These are phyloP conservation scores for Oidium heveae DNA, from an alignment of 2,329 filamentous ascomycete genomes.

Conservation along the genomic window DNA sequence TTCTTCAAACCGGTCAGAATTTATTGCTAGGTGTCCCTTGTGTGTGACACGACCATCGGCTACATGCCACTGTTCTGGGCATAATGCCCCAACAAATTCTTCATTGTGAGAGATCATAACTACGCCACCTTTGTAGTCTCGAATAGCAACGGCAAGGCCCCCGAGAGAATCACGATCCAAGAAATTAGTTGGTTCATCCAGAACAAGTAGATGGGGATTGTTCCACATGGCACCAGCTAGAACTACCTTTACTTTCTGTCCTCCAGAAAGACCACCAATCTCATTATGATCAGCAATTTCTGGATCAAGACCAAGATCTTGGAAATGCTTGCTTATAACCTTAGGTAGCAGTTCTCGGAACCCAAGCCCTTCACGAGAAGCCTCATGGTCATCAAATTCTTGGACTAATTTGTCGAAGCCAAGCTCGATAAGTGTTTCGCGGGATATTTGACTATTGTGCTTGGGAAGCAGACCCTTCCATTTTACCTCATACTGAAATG, in stretches of 20 bases:
- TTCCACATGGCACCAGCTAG: conserved; percentile 95
- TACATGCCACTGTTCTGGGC: conserved; percentile 91
- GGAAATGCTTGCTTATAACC: conserved; percentile 92
- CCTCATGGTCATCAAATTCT: conserved; percentile 96
- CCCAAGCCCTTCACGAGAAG: conserved; percentile 90
- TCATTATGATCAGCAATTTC: conserved; percentile 99
- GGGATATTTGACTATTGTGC: conserved; percentile 75
- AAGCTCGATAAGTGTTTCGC: conserved; percentile 64
- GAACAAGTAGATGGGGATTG: conserved; percentile 87
- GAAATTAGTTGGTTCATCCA: conserved; percentile 98
- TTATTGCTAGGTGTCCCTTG: conserved; percentile 50
- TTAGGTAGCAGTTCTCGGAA: conserved; percentile 85
- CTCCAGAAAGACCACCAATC: conserved; percentile 84
- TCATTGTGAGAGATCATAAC: conserved; percentile 99
- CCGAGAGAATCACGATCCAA: conserved; percentile 93
- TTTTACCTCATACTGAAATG: conserved; percentile 95
- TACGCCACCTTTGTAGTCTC: conserved; percentile 93
- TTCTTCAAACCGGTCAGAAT: conserved; percentile 72
- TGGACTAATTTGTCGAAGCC: conserved; percentile 88
- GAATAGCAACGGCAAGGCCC: conserved; percentile 88
- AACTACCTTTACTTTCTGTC: conserved; percentile 98
- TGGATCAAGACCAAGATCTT: conserved; percentile 83
- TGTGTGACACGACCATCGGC: conserved; percentile 67
- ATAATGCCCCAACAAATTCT: conserved; percentile 88
- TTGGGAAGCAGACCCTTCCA: conserved; percentile 79